Evolutionary conservation across 495 filamentous ascomycete genomes (phyloP), one percentile per base, ranked within the genome.

Genomic region (Aspergillus nidulans): DNA sequence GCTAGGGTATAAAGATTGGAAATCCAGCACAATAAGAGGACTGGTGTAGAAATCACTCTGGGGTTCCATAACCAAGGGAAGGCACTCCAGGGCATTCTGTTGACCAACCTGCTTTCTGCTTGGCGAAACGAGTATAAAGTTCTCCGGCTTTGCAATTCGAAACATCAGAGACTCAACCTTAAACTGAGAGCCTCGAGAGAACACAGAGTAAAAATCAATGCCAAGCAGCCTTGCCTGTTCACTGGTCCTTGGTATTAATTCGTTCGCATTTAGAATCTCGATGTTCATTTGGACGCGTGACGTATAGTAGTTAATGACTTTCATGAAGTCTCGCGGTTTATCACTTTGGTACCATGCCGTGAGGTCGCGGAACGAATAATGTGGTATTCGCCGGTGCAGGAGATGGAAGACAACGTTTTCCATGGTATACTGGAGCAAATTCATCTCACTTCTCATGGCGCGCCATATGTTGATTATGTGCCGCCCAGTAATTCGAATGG

Each of bases 91-190:
- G 12, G 94, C 94, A 62, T 97, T 98, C 64, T 97, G 95, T 26
- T 85, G 81, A 4, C 91, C 92, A 21, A 98, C 91, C 62, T 98
- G 95, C 69, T 90, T 94, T 52, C 82, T 80, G 62, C 87, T 92
- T 1, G 94, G 94, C 6, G 91, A 97, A 21, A 95, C 80, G 4
- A 98, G 77, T 18, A 98, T 65, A 65, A 95, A 95, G 59, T 94
- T 95, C 68, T 98, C 94, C 0, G 94, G 90, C 67, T 98, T 98
- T 42, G 92, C 95, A 59, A 98, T 97, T 47, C 94, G 84, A 61
- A 97, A 97, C 94, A 98, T 97, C 58, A 97, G 82, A 1, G 91
- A 96, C 72, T 98, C 94, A 40, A 98, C 94, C 64, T 97, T 97
- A 77, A 95, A 96, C 65, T 98, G 94, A 7, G 91, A 96, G 23